Evolutionary conservation across 345 rosid species (phyloP).

Genomic region (Excoecaria cochinchinensis): DNA sequence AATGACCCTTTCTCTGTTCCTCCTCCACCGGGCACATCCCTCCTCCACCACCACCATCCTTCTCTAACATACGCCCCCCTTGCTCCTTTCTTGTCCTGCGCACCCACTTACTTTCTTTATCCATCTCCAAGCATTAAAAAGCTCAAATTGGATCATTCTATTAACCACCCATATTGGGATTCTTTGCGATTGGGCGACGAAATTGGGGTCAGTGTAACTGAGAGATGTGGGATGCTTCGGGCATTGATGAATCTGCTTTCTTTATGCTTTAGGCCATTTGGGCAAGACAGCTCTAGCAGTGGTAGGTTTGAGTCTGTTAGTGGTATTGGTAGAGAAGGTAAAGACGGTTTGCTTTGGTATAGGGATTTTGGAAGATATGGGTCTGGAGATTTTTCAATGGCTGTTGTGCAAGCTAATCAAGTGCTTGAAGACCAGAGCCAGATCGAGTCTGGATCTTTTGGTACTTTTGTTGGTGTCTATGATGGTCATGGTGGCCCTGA

Average conservation of each 20-base stretch:
- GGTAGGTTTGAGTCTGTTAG: constrained; percentile 10
- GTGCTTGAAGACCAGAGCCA: constrained; percentile 87
- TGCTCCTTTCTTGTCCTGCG: constrained; percentile 14
- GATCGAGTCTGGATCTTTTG: constrained; percentile 86
- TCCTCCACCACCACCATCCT: constrained; percentile 13
- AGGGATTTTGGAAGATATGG: constrained; percentile 67
- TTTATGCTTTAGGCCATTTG: constrained; percentile 73
- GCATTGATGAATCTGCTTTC: constrained; percentile 86
- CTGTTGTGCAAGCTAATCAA: constrained; percentile 84
- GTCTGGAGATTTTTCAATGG: constrained; percentile 85
- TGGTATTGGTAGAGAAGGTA: constrained; percentile 49
- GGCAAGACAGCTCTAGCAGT: constrained; percentile 28
- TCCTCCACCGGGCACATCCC: constrained; percentile 61
- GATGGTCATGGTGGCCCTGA: constrained; percentile 95
- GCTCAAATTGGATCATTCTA: constrained; percentile 19
- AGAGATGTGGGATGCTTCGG: constrained; percentile 92
- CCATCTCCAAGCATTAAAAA: neutral
- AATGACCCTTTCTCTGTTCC: constrained; percentile 44
- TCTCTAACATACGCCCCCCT: constrained; percentile 28
- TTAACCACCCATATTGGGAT: constrained; percentile 14
- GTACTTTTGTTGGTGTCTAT: constrained; percentile 87
- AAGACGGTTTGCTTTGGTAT: constrained; percentile 78
- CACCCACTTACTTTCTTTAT: constrained; percentile 21
- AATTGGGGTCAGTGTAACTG: constrained; percentile 27
- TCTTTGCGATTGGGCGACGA: constrained; percentile 15